Evolutionary conservation across 352 stramenopile species (phyloP).

Genomic region (Phytophthora citrophthora): DNA sequence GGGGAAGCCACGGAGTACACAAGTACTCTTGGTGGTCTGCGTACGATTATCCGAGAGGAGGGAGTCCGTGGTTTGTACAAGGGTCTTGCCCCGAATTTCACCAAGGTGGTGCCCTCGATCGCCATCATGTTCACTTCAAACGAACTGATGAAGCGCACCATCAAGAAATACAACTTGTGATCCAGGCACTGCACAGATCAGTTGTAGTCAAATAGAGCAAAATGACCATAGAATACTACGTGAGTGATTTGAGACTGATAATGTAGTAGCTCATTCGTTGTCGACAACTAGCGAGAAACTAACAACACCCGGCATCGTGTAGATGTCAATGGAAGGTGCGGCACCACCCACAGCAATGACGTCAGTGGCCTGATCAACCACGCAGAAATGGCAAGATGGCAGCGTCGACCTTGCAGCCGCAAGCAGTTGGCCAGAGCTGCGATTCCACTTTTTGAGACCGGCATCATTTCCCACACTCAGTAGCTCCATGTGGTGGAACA

Average conservation of each 20-base stretch:
- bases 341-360: conserved; percentile 73
- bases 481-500: conserved; percentile 76
- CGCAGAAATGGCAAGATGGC: conserved; percentile 72
- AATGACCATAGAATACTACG: conserved; percentile 27
- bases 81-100: conserved; percentile 69
- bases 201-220: conserved; percentile 26
- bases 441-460: conserved; percentile 78
- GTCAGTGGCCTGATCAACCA: conserved; percentile 62
- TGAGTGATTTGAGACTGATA: conserved; percentile 1
- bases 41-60: conserved; percentile 56
- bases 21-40: conserved; percentile 56
- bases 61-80: conserved; percentile 73
- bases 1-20: conserved; percentile 42
- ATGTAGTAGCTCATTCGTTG: conserved; percentile 16
- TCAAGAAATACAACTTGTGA: conserved; percentile 37
- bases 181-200: neutral
- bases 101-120: conserved; percentile 82
- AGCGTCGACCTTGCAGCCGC: conserved; percentile 60
- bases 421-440: conserved; percentile 64
- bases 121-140: conserved; percentile 88
- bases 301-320: conserved; percentile 81
- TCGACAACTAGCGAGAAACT: conserved; percentile 79
- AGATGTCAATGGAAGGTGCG: conserved; percentile 70
- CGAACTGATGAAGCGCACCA: conserved; percentile 63
- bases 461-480: conserved; percentile 77